phyloP scores from a whole-genome alignment of 371 early-diverging fungal genomes.

The Mortierella sp. region DNA sequence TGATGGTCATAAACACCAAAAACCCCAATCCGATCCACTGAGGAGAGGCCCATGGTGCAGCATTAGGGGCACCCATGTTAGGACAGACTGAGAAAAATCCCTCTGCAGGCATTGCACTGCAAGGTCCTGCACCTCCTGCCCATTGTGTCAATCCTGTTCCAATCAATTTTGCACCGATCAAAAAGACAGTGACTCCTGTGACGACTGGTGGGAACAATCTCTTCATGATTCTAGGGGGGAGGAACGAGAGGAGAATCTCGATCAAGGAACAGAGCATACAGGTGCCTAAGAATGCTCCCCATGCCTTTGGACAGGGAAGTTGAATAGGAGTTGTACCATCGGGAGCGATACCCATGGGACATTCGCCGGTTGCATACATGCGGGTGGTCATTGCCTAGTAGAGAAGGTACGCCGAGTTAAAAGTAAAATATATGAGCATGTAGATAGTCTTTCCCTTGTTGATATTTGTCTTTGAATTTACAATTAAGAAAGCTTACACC shows the following conservation, averaged over 20 bases:
- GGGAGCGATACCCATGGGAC: conserved; percentile 58
- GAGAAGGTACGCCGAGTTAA: no score
- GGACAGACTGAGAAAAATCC: conserved; percentile 56
- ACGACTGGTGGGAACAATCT: conserved; percentile 68
- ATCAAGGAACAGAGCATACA: conserved; percentile 64
- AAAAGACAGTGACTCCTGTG: conserved; percentile 62
- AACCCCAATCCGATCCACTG: conserved; percentile 68
- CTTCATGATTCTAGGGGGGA: conserved; percentile 64
- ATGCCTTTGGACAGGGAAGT: conserved; percentile 66
- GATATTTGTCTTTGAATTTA: background rate
- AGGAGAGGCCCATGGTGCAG: conserved; percentile 66
- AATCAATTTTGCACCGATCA: conserved; percentile 65
- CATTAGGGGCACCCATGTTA: conserved; percentile 62
- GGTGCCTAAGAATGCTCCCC: conserved; percentile 70
- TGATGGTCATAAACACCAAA: conserved; percentile 66
- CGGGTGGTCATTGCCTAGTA: conserved; percentile 63
- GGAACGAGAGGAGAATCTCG: conserved; percentile 61
- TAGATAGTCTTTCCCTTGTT: background rate
- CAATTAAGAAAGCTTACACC: conserved; percentile 19
- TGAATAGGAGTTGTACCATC: conserved; percentile 58
- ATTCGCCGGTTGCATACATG: conserved; percentile 57
- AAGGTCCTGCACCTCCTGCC: conserved; percentile 65
- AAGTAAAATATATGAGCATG: background rate
- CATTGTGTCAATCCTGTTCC: conserved; percentile 63
- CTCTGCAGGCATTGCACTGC: conserved; percentile 46